These are phyloP conservation scores for Amphichorda felina DNA, from an alignment of 2,329 filamentous ascomycete genomes.

Conservation along the genomic window DNA sequence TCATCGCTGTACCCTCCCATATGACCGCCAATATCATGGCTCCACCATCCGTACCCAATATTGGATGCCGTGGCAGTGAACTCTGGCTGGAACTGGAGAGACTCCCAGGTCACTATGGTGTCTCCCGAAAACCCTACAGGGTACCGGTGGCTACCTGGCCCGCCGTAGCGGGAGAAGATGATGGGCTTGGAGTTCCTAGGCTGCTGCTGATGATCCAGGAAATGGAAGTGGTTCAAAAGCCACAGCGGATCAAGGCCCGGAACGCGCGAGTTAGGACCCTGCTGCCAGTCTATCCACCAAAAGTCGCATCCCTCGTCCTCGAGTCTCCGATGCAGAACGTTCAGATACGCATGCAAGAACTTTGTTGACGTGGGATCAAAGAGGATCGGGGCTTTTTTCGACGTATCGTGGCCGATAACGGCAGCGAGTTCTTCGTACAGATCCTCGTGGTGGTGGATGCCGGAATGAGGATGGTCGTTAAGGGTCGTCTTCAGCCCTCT, in stretches of 20 bases:
- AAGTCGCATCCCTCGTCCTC: conserved; percentile 48
- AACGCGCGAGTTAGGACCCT: conserved; percentile 41
- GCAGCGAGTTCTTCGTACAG: conserved; percentile 41
- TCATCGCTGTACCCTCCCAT: conserved; percentile 42
- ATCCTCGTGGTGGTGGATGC: conserved; percentile 43
- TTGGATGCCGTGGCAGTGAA: conserved; percentile 56
- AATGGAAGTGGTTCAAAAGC: conserved; percentile 55
- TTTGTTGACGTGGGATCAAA: conserved; percentile 42
- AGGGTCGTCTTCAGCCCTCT: conserved; percentile 41
- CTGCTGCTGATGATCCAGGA: conserved; percentile 33
- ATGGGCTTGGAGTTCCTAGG: conserved; percentile 26
- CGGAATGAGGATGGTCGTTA: conserved; percentile 52
- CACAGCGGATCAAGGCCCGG: conserved; percentile 50
- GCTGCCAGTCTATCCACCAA: conserved; percentile 61
- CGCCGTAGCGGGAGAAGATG: conserved; percentile 50
- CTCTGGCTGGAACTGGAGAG: conserved; percentile 51
- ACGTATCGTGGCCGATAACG: conserved; percentile 37
- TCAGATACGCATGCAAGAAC: conserved; percentile 47
- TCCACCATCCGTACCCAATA: conserved; percentile 59
- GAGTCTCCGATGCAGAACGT: conserved; percentile 41
- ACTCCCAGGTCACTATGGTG: conserved; percentile 45
- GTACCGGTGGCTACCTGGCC: conserved; percentile 51
- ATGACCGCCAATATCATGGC: conserved; percentile 57
- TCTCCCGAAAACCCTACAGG: conserved; percentile 56
- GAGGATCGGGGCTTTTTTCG: conserved; percentile 32